Percentiles rank a stretch among this genome's conserved stretches.
phyloP scores from a whole-genome alignment of 805 yeast species.

The Sugiyamaella smithiae region DNA sequence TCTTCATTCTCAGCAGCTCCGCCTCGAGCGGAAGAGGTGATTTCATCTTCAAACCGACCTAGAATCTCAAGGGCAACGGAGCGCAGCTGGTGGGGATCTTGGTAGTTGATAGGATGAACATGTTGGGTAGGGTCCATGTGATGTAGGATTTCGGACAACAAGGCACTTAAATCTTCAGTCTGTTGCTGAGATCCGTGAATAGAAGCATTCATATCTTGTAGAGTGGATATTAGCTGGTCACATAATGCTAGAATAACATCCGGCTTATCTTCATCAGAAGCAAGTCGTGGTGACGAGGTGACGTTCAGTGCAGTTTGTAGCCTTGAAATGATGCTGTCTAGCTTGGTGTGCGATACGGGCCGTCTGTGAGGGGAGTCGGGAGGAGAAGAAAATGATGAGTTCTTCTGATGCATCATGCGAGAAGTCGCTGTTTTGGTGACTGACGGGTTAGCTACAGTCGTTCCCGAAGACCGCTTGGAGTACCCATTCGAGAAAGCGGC shows the following conservation, averaged over 20 bases:
- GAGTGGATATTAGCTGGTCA: conserved; percentile 1
- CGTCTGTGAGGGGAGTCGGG: conserved; percentile 4
- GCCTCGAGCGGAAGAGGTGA: neutral
- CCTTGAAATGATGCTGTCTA: conserved; percentile 10
- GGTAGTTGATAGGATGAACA: conserved; percentile 1
- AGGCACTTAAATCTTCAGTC: neutral
- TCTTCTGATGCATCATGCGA: conserved; percentile 17
- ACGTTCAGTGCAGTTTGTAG: conserved; percentile 7
- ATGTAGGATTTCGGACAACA: conserved; percentile 3
- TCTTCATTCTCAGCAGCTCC: neutral
- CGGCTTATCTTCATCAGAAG: conserved; percentile 5
- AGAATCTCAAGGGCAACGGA: neutral
- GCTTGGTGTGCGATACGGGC: neutral
- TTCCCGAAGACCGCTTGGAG: neutral
- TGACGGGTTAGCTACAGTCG: conserved; percentile 1
- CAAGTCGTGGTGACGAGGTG: conserved; percentile 12
- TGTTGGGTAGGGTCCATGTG: conserved; percentile 7
- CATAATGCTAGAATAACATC: conserved; percentile 3
- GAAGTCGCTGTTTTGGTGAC: conserved; percentile 14
- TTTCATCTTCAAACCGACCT: neutral
- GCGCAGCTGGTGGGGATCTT: neutral
- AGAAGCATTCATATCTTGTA: neutral
- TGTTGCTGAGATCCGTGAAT: neutral
- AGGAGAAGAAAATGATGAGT: neutral
- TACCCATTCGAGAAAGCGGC: conserved; percentile 6